These are phyloP conservation scores for Thraustotheca clavata DNA, from an alignment of 352 stramenopile species.

Conservation along the genomic window DNA sequence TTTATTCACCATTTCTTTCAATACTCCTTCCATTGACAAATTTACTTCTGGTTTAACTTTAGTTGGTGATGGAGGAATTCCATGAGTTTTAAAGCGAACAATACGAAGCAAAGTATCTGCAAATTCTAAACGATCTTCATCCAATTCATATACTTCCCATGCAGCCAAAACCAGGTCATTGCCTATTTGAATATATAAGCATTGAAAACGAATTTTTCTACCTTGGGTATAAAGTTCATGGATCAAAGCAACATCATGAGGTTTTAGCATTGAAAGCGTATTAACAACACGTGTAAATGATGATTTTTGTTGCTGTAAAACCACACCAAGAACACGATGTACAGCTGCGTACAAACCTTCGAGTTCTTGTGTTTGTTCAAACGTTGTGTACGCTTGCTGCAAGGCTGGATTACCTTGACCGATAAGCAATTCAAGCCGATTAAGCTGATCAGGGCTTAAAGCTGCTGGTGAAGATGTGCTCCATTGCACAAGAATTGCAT, in stretches of 20 bases:
- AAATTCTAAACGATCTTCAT: conserved; percentile 38
- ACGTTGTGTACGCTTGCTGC: neutral
- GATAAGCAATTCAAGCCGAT: neutral
- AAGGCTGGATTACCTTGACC: neutral
- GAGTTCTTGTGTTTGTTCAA: neutral
- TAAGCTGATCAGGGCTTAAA: neutral
- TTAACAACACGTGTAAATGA: conserved; percentile 11
- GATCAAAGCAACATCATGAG: conserved; percentile 12
- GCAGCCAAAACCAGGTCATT: conserved; percentile 42
- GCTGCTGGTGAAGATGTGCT: neutral
- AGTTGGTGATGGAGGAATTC: conserved; percentile 23
- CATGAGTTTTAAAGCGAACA: conserved; percentile 40
- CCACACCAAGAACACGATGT: neutral
- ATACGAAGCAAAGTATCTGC: conserved; percentile 44
- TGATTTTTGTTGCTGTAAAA: conserved; percentile 7
- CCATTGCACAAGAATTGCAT: neutral
- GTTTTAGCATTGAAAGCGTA: neutral
- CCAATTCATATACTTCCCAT: conserved; percentile 41
- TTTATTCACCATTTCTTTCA: conserved; percentile 57
- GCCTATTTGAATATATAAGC: neutral
- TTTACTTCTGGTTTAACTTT: too few relatives aligned
- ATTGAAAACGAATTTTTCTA: neutral
- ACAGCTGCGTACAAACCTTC: neutral
- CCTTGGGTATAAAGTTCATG: conserved; percentile 15
- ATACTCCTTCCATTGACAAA: conserved; percentile 43